Base-by-base conservation (phyloP, 225 moss, liverwort and hornwort genomes). In the Climacium dendroides region DNA sequence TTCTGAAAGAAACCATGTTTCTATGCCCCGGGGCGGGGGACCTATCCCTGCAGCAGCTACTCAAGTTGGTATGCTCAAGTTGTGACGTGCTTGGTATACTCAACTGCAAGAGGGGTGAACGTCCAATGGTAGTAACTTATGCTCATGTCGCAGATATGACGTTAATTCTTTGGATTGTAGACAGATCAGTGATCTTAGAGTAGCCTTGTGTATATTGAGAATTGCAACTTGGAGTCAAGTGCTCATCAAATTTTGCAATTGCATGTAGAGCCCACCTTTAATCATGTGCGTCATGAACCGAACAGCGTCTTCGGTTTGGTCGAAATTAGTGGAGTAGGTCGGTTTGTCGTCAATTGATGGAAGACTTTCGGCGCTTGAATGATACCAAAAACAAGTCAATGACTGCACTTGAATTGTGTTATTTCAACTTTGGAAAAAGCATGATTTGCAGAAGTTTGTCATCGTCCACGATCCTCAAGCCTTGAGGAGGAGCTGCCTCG, bases 161-260 rank as follows among this genome's bases (percentile, higher is more conserved):
- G 80, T 63, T 54, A 63, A 77, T 86, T 86, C 87, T 87, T 87
- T 74, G 79, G 80, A 80, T 86, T 75, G 87, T 60, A 73, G 75
- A 34, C 48, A 71, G 61, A 85, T 85, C 71, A 39, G 30, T 20
- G 37, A 26, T 59, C 23, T 24, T 37, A 84, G 70, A 80, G 47
- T 32, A 85, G 53, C 29, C 34, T 48, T 79, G 73, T 84, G 80
- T 87, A 87, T 81, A 86, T 80, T 89, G 73, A 84, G 65, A 53
- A 80, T 39, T 78, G 22, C 22, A 41, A 20, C 58, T 48, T 78
- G 45, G 10, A 82, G 70, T 67, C 81, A 89, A 77, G 63, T 19
- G 54, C 83, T 69, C 89, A 89, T 79, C 79, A 87, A 87, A 79
- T 87, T 90, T 87, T 87, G 87, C 84, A 78, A 83, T 86, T 83